phyloP scores from a whole-genome alignment of 1,284 basidiomycete species.

The Volvariella surrecta region DNA sequence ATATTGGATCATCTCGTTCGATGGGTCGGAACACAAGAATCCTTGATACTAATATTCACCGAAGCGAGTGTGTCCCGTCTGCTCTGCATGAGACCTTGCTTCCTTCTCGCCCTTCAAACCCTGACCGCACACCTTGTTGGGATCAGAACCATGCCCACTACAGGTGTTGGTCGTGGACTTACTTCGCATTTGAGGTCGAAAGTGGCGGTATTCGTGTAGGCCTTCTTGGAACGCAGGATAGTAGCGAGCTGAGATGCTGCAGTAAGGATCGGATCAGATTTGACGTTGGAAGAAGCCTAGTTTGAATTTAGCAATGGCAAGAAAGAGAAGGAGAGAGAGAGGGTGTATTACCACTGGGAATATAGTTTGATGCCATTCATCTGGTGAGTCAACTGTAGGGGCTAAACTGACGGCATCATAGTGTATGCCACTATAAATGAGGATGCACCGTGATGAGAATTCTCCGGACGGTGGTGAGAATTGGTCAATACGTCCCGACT shows the following conservation, averaged over 20 bases:
- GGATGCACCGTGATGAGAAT: conserved; percentile 40
- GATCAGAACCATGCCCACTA: conserved; percentile 1
- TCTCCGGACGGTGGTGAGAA: conserved; percentile 48
- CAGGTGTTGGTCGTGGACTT: conserved; percentile 6
- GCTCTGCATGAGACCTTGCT: conserved; percentile 77
- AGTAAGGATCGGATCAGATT: conserved; percentile 48
- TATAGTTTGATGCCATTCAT: conserved; percentile 83
- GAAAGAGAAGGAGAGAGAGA: not conserved
- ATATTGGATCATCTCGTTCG: too few species aligned
- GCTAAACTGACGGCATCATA: conserved; percentile 85
- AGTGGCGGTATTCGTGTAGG: conserved; percentile 86
- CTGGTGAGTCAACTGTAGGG: conserved; percentile 65
- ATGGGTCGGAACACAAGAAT: too few species aligned
- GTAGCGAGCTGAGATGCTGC: conserved; percentile 69
- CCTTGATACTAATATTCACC: conserved; percentile 88
- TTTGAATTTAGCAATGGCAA: conserved; percentile 2
- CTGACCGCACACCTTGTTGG: conserved; percentile 42
- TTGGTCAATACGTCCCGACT: conserved; percentile 82
- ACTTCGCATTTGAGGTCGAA: conserved; percentile 85
- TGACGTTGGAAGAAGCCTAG: conserved; percentile 19
- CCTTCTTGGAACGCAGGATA: conserved; percentile 64
- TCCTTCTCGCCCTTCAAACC: conserved; percentile 91
- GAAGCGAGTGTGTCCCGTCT: conserved; percentile 82
- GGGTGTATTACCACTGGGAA: conserved; percentile 49
- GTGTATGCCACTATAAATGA: conserved; percentile 91